Percentiles rank a stretch among this genome's conserved stretches.
Evolutionary conservation across 2,329 filamentous ascomycete species (phyloP).

Genomic region (Penicillium sp.): DNA sequence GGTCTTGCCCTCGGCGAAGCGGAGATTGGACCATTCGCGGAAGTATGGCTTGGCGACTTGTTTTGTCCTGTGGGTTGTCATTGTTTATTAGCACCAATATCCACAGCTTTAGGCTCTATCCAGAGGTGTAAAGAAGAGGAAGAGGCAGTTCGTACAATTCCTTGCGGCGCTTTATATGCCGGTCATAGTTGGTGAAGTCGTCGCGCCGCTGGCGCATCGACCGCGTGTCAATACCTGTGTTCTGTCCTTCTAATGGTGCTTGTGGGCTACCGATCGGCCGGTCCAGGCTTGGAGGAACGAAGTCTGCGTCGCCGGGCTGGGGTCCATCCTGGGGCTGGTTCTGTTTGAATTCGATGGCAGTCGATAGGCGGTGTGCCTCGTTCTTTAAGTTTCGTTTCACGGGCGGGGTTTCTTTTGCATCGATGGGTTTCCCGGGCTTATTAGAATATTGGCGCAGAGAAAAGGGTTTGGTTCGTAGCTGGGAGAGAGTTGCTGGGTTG

Average conservation of each 20-base stretch:
- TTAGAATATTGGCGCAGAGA: slow-evolving; percentile 31
- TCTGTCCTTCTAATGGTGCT: slow-evolving; percentile 74
- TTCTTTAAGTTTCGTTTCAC: background rate
- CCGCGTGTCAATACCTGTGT: slow-evolving; percentile 71
- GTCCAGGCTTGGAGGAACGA: slow-evolving; percentile 53
- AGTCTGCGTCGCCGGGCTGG: slow-evolving; percentile 40
- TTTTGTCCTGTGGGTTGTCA: slow-evolving; percentile 54
- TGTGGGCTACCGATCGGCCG: slow-evolving; percentile 78
- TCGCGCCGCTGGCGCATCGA: slow-evolving; percentile 66
- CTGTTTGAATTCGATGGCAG: slow-evolving; percentile 27
- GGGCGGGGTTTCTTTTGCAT: background rate
- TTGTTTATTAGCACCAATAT: slow-evolving; percentile 3
- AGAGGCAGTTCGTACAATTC: slow-evolving; percentile 58
- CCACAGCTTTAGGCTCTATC: background rate
- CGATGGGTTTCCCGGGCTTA: slow-evolving; percentile 7
- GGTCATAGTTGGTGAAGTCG: slow-evolving; percentile 82
- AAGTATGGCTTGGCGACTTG: slow-evolving; percentile 88
- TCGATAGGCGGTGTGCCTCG: slow-evolving; percentile 4
- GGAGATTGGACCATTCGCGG: slow-evolving; percentile 87
- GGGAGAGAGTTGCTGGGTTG: slow-evolving; percentile 16
- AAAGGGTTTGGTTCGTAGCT: slow-evolving; percentile 16
- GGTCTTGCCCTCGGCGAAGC: slow-evolving; percentile 80
- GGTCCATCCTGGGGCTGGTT: slow-evolving; percentile 21
- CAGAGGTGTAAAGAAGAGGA: background rate
- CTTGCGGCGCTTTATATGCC: slow-evolving; percentile 72